phyloP scores from a whole-genome alignment of 257 asterid genomes.

The Mitragyna speciosa region DNA sequence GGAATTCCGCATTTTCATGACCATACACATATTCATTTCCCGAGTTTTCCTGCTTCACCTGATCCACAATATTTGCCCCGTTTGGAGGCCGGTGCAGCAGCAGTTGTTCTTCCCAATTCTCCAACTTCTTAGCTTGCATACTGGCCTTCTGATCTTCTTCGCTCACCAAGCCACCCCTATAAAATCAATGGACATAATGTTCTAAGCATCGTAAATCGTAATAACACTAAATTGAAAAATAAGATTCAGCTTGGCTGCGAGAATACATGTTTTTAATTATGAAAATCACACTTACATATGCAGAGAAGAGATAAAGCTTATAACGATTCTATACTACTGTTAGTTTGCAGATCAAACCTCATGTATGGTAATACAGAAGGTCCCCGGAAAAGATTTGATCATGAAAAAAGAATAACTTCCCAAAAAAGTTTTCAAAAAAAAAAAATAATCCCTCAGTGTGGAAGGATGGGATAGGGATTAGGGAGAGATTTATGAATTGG shows the following conservation, averaged over 20 bases:
- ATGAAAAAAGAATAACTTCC: not conserved
- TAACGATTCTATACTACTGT: not conserved
- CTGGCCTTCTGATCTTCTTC: conserved; percentile 45
- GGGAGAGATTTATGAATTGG: not conserved
- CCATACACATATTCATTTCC: conserved; percentile 15
- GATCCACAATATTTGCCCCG: conserved; percentile 13
- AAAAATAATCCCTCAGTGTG: not conserved
- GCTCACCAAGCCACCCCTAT: conserved; percentile 59
- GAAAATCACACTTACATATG: not conserved
- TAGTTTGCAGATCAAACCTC: not conserved
- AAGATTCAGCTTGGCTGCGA: not conserved
- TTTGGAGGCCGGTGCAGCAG: conserved; percentile 26
- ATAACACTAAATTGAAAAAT: not conserved
- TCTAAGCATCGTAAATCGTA: no score
- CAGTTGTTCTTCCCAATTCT: conserved; percentile 54
- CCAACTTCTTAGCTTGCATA: conserved; percentile 42
- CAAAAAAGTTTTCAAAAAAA: not conserved
- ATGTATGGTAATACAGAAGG: not conserved
- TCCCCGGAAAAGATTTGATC: not conserved
- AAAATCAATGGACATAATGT: not conserved
- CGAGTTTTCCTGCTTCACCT: conserved; percentile 33
- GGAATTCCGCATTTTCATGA: conserved; percentile 34
- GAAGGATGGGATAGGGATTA: not conserved
- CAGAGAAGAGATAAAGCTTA: not conserved
- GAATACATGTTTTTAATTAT: no score